Conservation (phyloP, 805 yeast genomes). For the Starmerella floris region DNA sequence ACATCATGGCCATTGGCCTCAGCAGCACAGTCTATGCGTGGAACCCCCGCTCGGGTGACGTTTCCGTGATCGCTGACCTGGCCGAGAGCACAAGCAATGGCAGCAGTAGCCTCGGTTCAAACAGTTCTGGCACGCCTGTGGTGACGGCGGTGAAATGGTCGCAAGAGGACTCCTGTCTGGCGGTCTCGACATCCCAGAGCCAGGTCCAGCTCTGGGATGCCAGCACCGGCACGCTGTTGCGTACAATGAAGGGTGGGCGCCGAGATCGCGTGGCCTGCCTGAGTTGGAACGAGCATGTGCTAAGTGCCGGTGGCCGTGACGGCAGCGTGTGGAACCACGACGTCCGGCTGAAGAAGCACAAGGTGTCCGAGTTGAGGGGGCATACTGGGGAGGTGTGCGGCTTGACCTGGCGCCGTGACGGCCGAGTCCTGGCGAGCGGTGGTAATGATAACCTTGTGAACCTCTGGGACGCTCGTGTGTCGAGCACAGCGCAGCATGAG, state of each 20-base stretch:
- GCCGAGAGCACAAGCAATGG: constrained; percentile 22
- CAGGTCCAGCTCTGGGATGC: constrained; percentile 87
- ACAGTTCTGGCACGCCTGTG: neutral
- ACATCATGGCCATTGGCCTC: constrained; percentile 76
- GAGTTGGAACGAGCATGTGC: constrained; percentile 68
- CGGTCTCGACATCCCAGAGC: constrained; percentile 77
- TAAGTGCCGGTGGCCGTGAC: constrained; percentile 76
- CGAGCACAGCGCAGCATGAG: constrained; percentile 50
- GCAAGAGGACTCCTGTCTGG: constrained; percentile 65
- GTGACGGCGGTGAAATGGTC: constrained; percentile 81
- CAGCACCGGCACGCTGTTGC: constrained; percentile 54
- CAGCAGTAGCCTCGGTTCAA: constrained; percentile 15
- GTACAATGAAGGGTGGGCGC: constrained; percentile 64
- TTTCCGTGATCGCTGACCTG: constrained; percentile 39
- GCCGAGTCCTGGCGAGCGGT: constrained; percentile 75
- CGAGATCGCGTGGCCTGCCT: constrained; percentile 64
- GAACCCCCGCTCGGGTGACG: constrained; percentile 78
- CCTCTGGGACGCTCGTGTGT: constrained; percentile 77
- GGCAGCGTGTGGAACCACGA: constrained; percentile 82
- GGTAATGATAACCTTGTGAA: constrained; percentile 90
- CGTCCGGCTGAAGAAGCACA: constrained; percentile 71
- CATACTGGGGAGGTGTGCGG: constrained; percentile 93
- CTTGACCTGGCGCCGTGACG: constrained; percentile 70
- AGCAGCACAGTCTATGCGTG: constrained; percentile 76
- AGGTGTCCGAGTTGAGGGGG: constrained; percentile 43